A percentile compares a stretch with the other conserved stretches of the same genome.
These are phyloP conservation scores for Globisporangium paddicum DNA, from an alignment of 352 stramenopile genomes.

Conservation along the genomic window DNA sequence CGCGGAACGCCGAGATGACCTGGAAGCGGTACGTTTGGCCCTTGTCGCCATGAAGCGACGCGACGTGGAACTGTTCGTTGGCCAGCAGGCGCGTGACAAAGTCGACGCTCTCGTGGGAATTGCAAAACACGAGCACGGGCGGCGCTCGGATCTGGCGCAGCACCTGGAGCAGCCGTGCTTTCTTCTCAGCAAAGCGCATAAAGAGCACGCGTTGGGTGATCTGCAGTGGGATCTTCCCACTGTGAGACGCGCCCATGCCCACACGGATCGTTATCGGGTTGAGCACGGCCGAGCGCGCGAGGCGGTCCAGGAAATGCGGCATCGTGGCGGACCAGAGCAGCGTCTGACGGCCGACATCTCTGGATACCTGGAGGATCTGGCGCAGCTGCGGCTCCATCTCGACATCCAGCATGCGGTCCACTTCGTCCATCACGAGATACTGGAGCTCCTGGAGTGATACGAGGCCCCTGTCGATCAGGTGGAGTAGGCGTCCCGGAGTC, in stretches of 20 bases:
- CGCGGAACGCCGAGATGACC: conserved; percentile 39
- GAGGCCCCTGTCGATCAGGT: conserved; percentile 28
- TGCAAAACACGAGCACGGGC: conserved; percentile 96
- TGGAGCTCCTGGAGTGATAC: conserved; percentile 26
- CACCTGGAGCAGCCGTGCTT: conserved; percentile 32
- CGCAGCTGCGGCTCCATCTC: conserved; percentile 93
- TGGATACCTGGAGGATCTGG: conserved; percentile 85
- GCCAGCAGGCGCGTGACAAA: conserved; percentile 90
- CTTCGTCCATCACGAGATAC: conserved; percentile 94
- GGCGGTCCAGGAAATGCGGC: conserved; percentile 76
- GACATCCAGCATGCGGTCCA: conserved; percentile 94
- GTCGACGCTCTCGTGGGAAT: conserved; percentile 94
- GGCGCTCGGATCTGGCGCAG: conserved; percentile 78
- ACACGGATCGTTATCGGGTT: conserved; percentile 92
- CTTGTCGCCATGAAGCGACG: conserved; percentile 92
- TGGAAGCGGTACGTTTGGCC: conserved; percentile 63
- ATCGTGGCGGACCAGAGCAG: conserved; percentile 96
- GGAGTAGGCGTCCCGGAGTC: conserved; percentile 54
- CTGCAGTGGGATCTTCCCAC: conserved; percentile 41
- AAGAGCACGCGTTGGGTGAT: conserved; percentile 91
- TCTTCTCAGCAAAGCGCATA: conserved; percentile 43
- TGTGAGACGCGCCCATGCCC: conserved; percentile 39
- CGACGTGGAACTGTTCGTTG: conserved; percentile 93
- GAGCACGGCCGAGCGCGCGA: conserved; percentile 92
- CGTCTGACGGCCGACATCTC: conserved; percentile 63